These are phyloP conservation scores for Zygoascus tannicola DNA, from an alignment of 805 yeast species.

Conservation along the genomic window DNA sequence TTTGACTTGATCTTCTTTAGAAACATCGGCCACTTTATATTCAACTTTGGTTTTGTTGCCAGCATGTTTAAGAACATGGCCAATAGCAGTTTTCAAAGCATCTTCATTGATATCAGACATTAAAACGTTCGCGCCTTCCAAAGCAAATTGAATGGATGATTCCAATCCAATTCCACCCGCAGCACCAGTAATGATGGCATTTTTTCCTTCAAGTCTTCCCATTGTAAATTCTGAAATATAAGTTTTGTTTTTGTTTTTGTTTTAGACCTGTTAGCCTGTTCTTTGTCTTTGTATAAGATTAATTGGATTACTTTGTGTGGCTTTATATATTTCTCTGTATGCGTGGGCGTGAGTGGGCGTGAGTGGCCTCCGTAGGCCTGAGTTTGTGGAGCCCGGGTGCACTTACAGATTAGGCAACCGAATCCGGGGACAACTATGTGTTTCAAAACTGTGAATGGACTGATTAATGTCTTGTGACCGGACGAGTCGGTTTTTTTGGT, in stretches of 20 bases:
- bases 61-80: conserved; percentile 57
- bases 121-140: conserved; percentile 82
- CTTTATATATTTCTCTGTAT: no score
- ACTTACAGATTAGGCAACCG: neutral
- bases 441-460: no score
- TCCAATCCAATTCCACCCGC: conserved; percentile 33
- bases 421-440: neutral
- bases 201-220: conserved; percentile 29
- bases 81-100: conserved; percentile 45
- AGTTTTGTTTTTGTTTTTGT: no score
- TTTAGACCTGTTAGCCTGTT: no score
- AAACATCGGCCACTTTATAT: conserved; percentile 23
- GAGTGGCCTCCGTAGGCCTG: no score
- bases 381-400: no score
- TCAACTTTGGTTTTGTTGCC: conserved; percentile 66
- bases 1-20: conserved; percentile 27
- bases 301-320: no score
- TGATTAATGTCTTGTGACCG: no score
- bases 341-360: no score
- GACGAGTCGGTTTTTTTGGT: no score
- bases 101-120: conserved; percentile 58
- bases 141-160: conserved; percentile 63
- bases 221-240: conserved; percentile 7
- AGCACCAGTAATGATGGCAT: conserved; percentile 42
- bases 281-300: no score